Percentiles rank a stretch among this genome's conserved stretches.
Conservation (phyloP, 768 basidiomycete genomes). For the Hericium coralloides region DNA sequence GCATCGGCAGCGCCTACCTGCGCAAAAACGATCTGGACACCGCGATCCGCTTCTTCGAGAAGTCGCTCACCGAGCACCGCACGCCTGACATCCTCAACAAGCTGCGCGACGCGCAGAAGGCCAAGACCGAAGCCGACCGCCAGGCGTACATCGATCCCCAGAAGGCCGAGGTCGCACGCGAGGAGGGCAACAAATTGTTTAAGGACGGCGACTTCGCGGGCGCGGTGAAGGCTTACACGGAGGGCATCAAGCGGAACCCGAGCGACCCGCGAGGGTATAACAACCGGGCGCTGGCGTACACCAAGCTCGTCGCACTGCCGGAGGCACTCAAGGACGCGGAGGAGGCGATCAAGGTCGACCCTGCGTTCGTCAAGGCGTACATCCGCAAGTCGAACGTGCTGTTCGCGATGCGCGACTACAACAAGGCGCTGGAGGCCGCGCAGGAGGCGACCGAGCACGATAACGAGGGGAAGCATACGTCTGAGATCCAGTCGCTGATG, state of each 20-base stretch:
- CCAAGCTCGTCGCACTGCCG: constrained; percentile 86
- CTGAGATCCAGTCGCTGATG: constrained; percentile 78
- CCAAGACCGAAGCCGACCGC: constrained; percentile 68
- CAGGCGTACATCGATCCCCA: constrained; percentile 84
- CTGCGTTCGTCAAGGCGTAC: constrained; percentile 89
- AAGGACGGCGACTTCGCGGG: constrained; percentile 88
- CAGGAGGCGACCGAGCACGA: constrained; percentile 76
- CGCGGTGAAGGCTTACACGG: constrained; percentile 87
- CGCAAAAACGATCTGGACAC: constrained; percentile 67
- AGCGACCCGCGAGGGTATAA: constrained; percentile 89
- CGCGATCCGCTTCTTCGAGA: constrained; percentile 89
- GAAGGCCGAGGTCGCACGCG: constrained; percentile 72
- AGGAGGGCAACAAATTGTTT: constrained; percentile 89
- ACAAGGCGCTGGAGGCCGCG: constrained; percentile 75
- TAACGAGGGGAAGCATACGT: constrained; percentile 66
- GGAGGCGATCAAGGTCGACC: constrained; percentile 86
- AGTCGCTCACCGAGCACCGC: constrained; percentile 93
- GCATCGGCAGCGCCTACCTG: constrained; percentile 77
- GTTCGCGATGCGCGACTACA: constrained; percentile 85
- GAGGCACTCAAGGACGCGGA: constrained; percentile 96
- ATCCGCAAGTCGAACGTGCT: constrained; percentile 87
- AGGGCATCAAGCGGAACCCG: constrained; percentile 95
- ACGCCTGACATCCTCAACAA: constrained; percentile 89
- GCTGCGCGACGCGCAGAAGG: constrained; percentile 75
- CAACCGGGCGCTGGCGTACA: constrained; percentile 96